phyloP scores from a whole-genome alignment of 305 asterid genomes.

The Fraxinus albicans region DNA sequence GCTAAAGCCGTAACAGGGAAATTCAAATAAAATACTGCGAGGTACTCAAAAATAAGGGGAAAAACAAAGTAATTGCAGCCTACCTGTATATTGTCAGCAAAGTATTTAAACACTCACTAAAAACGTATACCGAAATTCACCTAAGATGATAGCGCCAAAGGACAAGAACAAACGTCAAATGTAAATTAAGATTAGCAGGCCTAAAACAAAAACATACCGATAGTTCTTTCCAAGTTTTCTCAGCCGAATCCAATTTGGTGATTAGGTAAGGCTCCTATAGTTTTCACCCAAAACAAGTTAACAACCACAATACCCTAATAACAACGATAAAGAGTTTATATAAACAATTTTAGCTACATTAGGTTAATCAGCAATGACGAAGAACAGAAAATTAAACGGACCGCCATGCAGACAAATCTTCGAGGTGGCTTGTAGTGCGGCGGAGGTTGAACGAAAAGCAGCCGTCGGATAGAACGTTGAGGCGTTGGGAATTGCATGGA shows the following conservation, averaged over 20 bases:
- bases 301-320: slow-evolving; percentile 7
- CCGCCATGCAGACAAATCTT: slow-evolving; percentile 83
- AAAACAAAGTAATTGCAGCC: not conserved
- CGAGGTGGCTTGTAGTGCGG: slow-evolving; percentile 31
- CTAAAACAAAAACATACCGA: slow-evolving; percentile 55
- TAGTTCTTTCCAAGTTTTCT: slow-evolving; percentile 88
- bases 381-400: slow-evolving; percentile 23
- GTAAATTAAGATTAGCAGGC: not conserved
- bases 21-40: not conserved
- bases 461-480: slow-evolving; percentile 21
- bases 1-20: not conserved
- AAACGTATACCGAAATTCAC: not conserved
- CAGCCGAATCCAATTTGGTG: slow-evolving; percentile 86
- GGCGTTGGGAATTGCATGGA: slow-evolving; percentile 21
- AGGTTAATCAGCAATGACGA: not conserved
- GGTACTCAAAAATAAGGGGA: not conserved
- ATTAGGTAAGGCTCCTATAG: slow-evolving; percentile 83
- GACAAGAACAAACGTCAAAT: not conserved
- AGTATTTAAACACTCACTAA: not conserved
- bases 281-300: slow-evolving; percentile 26
- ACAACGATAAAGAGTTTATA: not conserved
- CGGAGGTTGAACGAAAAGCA: slow-evolving; percentile 32
- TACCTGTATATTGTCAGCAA: not conserved
- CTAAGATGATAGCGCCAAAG: not conserved
- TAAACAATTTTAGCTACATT: not conserved